These are phyloP conservation scores for Coemansia sp. DNA, from an alignment of 192 early-diverging fungal genomes.

Conservation along the genomic window DNA sequence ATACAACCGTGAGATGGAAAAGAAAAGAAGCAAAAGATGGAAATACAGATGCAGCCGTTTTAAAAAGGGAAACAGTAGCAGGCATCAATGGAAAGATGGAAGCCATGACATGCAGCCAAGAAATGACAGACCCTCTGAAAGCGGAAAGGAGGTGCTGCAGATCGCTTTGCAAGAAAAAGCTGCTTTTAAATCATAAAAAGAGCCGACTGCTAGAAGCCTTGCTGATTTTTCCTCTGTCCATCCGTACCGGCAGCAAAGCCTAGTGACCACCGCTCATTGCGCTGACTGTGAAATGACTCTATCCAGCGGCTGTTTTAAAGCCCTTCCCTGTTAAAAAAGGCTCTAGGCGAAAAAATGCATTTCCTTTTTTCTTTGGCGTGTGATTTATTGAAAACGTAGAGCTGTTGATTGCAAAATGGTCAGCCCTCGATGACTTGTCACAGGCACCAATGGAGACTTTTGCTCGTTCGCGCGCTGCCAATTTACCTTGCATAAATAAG, in stretches of 20 bases:
- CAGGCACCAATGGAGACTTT: not conserved
- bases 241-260: too few species aligned
- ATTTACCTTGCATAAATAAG: too few species aligned
- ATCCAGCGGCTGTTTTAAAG: too few species aligned
- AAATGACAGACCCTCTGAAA: not conserved
- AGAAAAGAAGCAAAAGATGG: slow-evolving; percentile 8
- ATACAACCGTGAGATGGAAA: not conserved
- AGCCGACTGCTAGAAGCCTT: not conserved
- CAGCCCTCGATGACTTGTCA: not conserved
- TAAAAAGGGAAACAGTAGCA: not conserved
- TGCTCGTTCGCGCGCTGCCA: not conserved
- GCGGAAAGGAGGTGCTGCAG: not conserved
- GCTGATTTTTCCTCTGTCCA: too few species aligned
- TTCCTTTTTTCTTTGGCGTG: not conserved
- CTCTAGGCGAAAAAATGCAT: not conserved
- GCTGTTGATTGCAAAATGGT: too few species aligned
- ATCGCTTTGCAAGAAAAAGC: not conserved
- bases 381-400: not conserved
- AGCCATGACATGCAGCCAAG: slow-evolving; percentile 8
- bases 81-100: slow-evolving; percentile 10
- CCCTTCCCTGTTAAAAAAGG: too few species aligned
- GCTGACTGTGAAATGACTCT: too few species aligned
- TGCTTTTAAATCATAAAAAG: not conserved
- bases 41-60: not conserved
- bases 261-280: too few species aligned